Conservation (phyloP, 768 basidiomycete genomes). For the Lactarius quietus region DNA sequence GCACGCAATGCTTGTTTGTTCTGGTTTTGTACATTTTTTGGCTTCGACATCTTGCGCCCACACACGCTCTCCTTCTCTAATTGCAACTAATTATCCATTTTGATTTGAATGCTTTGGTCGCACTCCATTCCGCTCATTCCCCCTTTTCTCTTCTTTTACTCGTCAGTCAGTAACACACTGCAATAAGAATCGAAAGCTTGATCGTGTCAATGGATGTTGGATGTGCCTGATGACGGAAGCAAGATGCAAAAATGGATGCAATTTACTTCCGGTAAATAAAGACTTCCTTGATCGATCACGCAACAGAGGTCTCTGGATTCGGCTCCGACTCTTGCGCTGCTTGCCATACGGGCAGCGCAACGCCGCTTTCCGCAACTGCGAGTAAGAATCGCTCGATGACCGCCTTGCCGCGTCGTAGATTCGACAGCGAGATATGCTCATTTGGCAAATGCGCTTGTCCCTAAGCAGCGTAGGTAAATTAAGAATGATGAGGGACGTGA, state of each 20-base stretch:
- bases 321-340: neutral
- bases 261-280: neutral
- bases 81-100: neutral
- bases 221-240: neutral
- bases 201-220: neutral
- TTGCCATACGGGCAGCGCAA: no score
- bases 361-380: slow-evolving; percentile 42
- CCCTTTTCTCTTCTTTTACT: no score
- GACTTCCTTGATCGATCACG: no score
- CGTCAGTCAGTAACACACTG: no score
- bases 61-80: neutral
- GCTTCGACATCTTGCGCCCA: neutral
- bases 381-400: slow-evolving; percentile 73
- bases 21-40: neutral
- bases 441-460: slow-evolving; percentile 93
- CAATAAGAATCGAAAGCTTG: neutral
- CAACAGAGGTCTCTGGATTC: neutral
- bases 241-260: neutral
- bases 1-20: neutral
- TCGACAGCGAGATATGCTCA: slow-evolving; percentile 83
- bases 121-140: neutral
- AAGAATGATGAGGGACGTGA: neutral
- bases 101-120: neutral
- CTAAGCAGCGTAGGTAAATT: slow-evolving; percentile 37
- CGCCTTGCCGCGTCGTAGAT: slow-evolving; percentile 72